Conservation (phyloP, 495 filamentous ascomycete species). For the Penicillium manginii region DNA sequence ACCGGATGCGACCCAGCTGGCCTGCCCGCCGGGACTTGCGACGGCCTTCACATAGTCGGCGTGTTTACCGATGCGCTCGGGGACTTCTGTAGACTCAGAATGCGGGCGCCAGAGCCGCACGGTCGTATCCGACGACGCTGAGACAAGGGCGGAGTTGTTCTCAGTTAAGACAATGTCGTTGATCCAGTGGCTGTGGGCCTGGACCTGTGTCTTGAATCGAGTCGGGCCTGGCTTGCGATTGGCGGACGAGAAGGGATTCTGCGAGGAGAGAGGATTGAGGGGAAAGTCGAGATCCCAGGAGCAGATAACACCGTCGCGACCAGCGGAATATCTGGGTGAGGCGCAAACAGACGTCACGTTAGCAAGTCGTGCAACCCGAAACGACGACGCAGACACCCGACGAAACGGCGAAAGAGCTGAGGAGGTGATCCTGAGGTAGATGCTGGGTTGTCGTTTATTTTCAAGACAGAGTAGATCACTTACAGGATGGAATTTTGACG, state of each 20-base stretch:
- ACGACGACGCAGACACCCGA: not conserved
- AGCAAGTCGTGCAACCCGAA: constrained; percentile 21
- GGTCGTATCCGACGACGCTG: constrained; percentile 92
- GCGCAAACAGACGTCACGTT: constrained; percentile 22
- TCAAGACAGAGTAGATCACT: constrained; percentile 36
- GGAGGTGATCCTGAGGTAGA: not conserved
- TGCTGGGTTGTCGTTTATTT: no score
- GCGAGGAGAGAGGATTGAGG: constrained; percentile 37
- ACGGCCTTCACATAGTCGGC: constrained; percentile 95
- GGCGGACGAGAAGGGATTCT: constrained; percentile 37
- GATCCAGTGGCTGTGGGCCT: constrained; percentile 98
- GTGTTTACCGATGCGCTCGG: constrained; percentile 88
- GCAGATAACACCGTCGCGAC: constrained; percentile 93
- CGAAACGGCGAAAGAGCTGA: not conserved
- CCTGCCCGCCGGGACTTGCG: constrained; percentile 70
- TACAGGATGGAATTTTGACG: constrained; percentile 84
- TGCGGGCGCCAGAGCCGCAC: constrained; percentile 95
- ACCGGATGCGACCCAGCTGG: constrained; percentile 94
- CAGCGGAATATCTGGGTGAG: constrained; percentile 81
- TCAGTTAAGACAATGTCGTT: constrained; percentile 92
- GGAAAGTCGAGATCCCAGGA: constrained; percentile 83
- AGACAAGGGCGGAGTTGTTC: constrained; percentile 82
- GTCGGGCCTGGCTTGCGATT: constrained; percentile 48
- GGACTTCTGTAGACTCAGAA: constrained; percentile 64
- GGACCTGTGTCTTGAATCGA: constrained; percentile 85